Percentiles rank a stretch among this genome's conserved stretches.
These are phyloP conservation scores for Zasmidium cellare DNA, from an alignment of 2,329 filamentous ascomycete species.

Conservation along the genomic window DNA sequence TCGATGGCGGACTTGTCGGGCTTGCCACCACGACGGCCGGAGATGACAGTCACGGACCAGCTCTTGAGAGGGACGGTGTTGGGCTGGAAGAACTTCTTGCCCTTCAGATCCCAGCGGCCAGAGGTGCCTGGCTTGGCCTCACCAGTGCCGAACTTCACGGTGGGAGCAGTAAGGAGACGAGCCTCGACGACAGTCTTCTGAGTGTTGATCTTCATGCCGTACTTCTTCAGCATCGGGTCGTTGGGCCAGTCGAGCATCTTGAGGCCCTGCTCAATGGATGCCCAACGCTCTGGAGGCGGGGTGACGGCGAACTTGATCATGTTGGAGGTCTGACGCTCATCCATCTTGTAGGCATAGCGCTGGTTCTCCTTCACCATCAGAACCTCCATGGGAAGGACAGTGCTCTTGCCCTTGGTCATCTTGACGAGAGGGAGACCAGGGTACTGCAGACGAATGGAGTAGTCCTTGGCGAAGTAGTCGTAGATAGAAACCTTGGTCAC, in stretches of 20 bases:
- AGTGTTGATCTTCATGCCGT: constrained; percentile 68
- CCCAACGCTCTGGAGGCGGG: constrained; percentile 66
- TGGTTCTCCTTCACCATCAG: constrained; percentile 56
- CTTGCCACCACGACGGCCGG: constrained; percentile 51
- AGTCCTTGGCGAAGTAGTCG: constrained; percentile 56
- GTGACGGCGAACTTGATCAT: constrained; percentile 97
- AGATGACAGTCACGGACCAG: constrained; percentile 75
- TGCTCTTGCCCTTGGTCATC: constrained; percentile 53
- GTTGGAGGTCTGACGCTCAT: constrained; percentile 65
- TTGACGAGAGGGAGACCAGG: constrained; percentile 57
- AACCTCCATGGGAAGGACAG: constrained; percentile 59
- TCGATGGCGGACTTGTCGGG: constrained; percentile 47
- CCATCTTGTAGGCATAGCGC: constrained; percentile 59
- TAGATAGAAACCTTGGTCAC: constrained; percentile 54
- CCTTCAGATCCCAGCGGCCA: constrained; percentile 86
- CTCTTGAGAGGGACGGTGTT: constrained; percentile 61
- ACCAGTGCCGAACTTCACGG: constrained; percentile 64
- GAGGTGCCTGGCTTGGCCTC: constrained; percentile 59
- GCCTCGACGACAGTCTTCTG: constrained; percentile 66
- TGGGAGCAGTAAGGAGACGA: constrained; percentile 68
- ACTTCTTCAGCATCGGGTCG: constrained; percentile 71
- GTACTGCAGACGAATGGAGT: constrained; percentile 49
- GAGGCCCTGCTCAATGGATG: constrained; percentile 68
- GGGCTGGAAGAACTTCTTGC: constrained; percentile 70
- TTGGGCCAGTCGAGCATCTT: constrained; percentile 64